Evolutionary conservation across 2,329 filamentous ascomycete species (phyloP), one percentile per base, ranked within the genome.

Genomic region (Xylaria sp.): DNA sequence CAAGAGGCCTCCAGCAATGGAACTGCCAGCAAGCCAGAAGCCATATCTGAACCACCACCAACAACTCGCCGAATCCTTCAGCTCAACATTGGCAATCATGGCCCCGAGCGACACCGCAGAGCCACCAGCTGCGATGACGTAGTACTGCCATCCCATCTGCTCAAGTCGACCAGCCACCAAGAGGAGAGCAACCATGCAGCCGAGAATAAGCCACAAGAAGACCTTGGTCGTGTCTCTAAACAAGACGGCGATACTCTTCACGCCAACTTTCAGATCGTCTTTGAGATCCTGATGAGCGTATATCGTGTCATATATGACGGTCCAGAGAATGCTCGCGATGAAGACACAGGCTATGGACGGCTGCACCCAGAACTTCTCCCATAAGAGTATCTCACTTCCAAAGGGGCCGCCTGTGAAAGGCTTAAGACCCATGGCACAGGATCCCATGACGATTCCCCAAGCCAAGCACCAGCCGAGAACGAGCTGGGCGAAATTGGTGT

Each of bases 211-310:
- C 71, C 72, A 77, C 1, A 77, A 64, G 4, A 74, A 36, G 7
- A 71, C 59, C 68, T 77, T 79, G 20, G 75, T 76, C 40, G 61
- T 57, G 6, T 76, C 73, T 7, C 71, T 53, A 53, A 78, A 73
- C 15, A 76, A 66, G 13, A 81, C 78, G 1, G 79, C 78, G 31
- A 76, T 74, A 70, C 78, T 79, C 68, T 77, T 78, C 17, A 81
- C 68, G 3, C 79, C 79, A 3, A 77, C 67, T 48, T 75, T 76
- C 40, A 76, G 65, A 38, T 81, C 79, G 40, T 80, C 79, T 20
- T 69, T 70, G 6, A 78, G 56, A 59, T 81, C 80, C 62, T 80
- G 78, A 59, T 78, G 74, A 5, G 78, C 79, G 64, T 81, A 81
- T 54, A 81, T 77, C 7, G 78, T 80, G 67, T 80, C 79, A 66